A percentile compares a stretch with the other conserved stretches of the same genome.
phyloP scores from a whole-genome alignment of 176 grass and related monocot genomes.

The Phyllostachys edulis region DNA sequence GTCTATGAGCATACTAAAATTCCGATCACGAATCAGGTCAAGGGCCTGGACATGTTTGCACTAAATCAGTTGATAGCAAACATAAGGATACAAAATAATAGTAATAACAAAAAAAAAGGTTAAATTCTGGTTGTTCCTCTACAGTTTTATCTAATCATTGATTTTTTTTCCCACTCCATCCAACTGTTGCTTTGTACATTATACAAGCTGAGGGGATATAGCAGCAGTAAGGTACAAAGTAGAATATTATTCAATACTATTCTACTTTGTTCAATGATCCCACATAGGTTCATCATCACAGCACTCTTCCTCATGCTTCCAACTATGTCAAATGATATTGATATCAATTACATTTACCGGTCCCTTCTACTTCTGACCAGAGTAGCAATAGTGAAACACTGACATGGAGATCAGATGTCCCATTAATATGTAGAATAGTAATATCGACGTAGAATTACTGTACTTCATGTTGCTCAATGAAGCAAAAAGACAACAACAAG shows the following conservation, averaged over 20 bases:
- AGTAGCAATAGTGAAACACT: background rate
- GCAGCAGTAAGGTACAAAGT: background rate
- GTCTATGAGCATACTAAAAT: constrained; percentile 90
- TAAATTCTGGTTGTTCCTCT: constrained; percentile 3
- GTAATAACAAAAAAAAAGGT: background rate
- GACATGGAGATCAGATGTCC: background rate
- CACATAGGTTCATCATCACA: constrained; percentile 11
- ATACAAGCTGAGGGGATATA: background rate
- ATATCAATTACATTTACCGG: background rate
- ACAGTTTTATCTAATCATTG: background rate
- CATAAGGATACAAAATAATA: background rate
- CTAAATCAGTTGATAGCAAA: background rate
- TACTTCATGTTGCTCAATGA: background rate
- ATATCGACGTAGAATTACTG: constrained; percentile 3
- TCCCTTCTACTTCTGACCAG: background rate
- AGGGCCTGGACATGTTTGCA: constrained; percentile 57
- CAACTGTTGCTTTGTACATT: no score
- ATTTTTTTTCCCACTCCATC: background rate
- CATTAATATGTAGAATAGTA: background rate
- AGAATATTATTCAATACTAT: background rate
- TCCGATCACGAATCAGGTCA: constrained; percentile 88
- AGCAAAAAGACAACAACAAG: background rate
- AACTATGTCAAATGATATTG: background rate
- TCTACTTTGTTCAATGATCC: background rate
- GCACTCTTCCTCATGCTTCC: background rate